Base-by-base conservation (phyloP, 2,329 filamentous ascomycete species). In the Colletotrichum sp. region DNA sequence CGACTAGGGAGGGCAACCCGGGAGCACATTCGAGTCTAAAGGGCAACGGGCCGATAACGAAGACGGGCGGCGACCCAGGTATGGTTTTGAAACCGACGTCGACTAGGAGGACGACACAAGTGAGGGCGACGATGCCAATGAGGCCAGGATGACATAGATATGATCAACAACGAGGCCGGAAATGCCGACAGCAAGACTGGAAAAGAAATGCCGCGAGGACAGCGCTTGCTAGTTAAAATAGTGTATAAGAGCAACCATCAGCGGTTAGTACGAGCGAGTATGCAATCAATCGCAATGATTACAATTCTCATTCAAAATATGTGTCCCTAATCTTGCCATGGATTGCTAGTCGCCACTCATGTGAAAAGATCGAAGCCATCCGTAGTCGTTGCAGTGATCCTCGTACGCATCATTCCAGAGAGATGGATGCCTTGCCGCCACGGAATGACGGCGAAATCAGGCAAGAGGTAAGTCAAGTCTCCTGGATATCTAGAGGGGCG, bases 271-370 rank as follows among this genome's bases (percentile, higher is more conserved):
- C 4, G 18, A 48, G 43, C 43, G 43, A 48, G n/a, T 21, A 21
- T 13, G 43, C 43, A 48, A 48, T 21, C 10, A 0, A 48, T 48
- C 1, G 10, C 10, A n/a, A 4, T 48, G 1, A 48, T 48, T 0
- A 1, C 38, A 21, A 21, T 21, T 48, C 43, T n/a, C 3, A n/a
- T 43, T n/a, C 9, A n/a, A 43, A 43, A 43, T 12, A 12, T n/a
- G 38, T n/a, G 38, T 48, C 38, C 1, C 38, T 13, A 21, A 13
- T 21, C 43, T 52, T 52, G 0, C 43, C n/a, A 52, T 1, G n/a
- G 0, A 2, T 4, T 52, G 6, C 1, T 52, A 4, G 3, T 21
- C n/a, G 43, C 43, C 10, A 21, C 1, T 0, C 0, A 13, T 7
- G 9, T 21, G n/a, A 13, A 21, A 12, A 48, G 43, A 21, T 52